Base-by-base conservation (phyloP, 2,329 filamentous ascomycete genomes). In the Clonostachys rosea region DNA sequence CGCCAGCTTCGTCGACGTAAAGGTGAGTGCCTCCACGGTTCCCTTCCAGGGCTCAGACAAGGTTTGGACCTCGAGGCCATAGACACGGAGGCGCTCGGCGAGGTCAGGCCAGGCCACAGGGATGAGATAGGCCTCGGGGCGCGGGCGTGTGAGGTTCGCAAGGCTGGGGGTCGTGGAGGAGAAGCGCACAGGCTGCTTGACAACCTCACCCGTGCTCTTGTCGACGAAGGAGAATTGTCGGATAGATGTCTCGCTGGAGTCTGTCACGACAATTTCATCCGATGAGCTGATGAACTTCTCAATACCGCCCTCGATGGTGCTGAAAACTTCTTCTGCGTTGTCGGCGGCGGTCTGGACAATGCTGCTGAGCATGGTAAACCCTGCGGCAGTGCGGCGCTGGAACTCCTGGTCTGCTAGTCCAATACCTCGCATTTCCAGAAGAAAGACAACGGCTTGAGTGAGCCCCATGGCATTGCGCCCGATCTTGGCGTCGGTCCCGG, bases 351-450 rank as follows among this genome's bases (percentile, higher is more conserved):
- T 63, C 20, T 65, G 57, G 2, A 65, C 51, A 13, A 63, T 55
- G 0, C 57, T 53, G 14, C 49, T 49, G 1, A 57, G 52, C 58
- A 64, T 62, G 0, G 54, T 59, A 7, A 65, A 42, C 0, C 58
- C 60, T 1, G 61, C 44, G 0, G 60, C 59, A 1, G 56, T 57
- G 24, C 62, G 54, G 3, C 62, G 58, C 45, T 61, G 59, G 14
- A 59, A 65, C 24, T 65, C 52, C 17, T 65, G 60, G 44, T 61
- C 54, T 2, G 54, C 62, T 1, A 65, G 50, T 1, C 59, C 52
- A 4, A 65, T 63, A 1, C 62, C 62, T 35, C 62, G 55, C 34
- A 54, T 64, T 42, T 65, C 62, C 1, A 55, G 51, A 2, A 65
- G 48, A 41, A 65, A 61, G 0, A 58, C 54, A 30, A 65, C 46